These are phyloP conservation scores for Vicia villosa DNA, from an alignment of 306 rosid genomes.

Conservation along the genomic window DNA sequence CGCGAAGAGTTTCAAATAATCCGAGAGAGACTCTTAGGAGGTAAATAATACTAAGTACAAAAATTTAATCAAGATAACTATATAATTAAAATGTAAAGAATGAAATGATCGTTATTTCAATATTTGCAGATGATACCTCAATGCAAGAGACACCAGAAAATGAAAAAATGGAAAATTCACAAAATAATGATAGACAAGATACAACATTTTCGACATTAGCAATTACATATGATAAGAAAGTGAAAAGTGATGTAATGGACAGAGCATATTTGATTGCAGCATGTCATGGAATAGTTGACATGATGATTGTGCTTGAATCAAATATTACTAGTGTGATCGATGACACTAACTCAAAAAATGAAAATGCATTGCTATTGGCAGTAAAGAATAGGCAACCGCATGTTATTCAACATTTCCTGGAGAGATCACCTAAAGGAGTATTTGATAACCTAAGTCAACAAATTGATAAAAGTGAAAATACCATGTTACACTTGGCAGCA, in stretches of 20 bases:
- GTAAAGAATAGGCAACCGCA: constrained; percentile 28
- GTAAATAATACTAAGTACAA: too few species aligned
- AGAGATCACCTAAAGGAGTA: background rate
- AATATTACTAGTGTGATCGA: constrained; percentile 7
- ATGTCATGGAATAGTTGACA: constrained; percentile 26
- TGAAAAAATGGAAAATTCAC: too few species aligned
- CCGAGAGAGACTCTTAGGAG: too few species aligned
- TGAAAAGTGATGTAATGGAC: background rate
- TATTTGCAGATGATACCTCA: background rate
- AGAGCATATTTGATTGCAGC: constrained; percentile 34
- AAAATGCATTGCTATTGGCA: constrained; percentile 35
- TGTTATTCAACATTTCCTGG: background rate
- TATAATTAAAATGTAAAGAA: too few species aligned
- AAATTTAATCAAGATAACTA: too few species aligned
- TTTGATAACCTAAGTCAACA: background rate
- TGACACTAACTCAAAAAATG: constrained; percentile 25
- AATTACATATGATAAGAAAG: too few species aligned
- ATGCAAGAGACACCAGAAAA: background rate
- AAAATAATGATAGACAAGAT: too few species aligned
- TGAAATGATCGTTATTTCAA: background rate
- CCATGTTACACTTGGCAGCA: constrained; percentile 42
- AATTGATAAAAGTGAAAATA: constrained; percentile 33
- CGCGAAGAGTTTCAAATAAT: too few species aligned
- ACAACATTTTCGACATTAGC: too few species aligned
- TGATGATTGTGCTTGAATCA: background rate